Conservation (phyloP, 2,329 filamentous ascomycete genomes). For the Aspergillus chevalieri region DNA sequence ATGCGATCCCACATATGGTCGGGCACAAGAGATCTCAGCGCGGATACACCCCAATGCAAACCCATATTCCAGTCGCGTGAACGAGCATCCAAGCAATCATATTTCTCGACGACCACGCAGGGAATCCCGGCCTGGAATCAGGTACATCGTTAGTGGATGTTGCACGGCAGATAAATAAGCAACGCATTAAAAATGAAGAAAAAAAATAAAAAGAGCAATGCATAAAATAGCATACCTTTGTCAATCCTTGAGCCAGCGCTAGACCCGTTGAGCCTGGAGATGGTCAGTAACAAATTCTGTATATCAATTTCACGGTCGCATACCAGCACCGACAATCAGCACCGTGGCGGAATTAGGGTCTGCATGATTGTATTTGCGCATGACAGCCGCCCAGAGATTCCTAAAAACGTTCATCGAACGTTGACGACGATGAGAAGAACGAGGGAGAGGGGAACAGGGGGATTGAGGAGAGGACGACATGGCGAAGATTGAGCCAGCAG, state of each 20-base stretch:
- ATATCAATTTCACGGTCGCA: neutral
- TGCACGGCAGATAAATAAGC: neutral
- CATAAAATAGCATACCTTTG: constrained; percentile 23
- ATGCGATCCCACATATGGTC: constrained; percentile 20
- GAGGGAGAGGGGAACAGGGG: neutral
- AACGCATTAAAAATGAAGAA: neutral
- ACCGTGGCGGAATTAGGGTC: constrained; percentile 1
- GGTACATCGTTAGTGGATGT: neutral
- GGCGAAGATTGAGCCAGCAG: neutral
- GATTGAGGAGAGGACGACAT: neutral
- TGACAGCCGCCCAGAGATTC: neutral
- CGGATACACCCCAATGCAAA: constrained; percentile 24
- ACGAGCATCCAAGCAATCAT: constrained; percentile 11
- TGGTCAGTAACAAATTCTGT: neutral
- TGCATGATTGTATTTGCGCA: neutral
- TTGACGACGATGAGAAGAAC: neutral
- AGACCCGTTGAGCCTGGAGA: constrained; percentile 36
- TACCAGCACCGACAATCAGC: constrained; percentile 15
- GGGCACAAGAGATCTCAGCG: constrained; percentile 17
- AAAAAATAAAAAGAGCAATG: neutral
- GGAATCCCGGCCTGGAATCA: constrained; percentile 16
- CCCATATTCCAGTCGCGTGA: constrained; percentile 30
- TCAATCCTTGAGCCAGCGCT: constrained; percentile 36
- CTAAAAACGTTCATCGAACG: neutral
- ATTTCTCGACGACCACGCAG: constrained; percentile 21